Percentiles rank a stretch among this genome's conserved stretches.
Conservation (phyloP, 495 filamentous ascomycete genomes). For the Schizothecium vesticola region DNA sequence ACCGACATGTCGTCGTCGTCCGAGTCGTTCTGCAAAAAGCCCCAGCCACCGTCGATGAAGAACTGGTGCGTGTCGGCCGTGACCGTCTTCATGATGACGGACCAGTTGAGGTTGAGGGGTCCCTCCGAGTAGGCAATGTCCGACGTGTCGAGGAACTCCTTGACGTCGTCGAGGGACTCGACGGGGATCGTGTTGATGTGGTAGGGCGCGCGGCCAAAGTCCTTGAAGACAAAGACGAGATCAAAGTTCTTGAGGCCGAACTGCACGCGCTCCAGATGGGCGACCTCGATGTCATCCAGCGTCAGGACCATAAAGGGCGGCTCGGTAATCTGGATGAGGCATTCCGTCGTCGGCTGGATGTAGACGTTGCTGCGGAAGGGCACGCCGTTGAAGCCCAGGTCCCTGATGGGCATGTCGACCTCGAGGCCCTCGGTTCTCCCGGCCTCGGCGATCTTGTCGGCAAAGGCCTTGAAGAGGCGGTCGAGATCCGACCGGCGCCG, state of each 20-base stretch:
- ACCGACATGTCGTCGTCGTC: conserved; percentile 77
- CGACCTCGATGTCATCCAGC: conserved; percentile 91
- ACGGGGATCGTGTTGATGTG: conserved; percentile 99
- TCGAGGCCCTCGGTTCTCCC: conserved; percentile 76
- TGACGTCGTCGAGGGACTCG: conserved; percentile 87
- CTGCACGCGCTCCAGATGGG: conserved; percentile 94
- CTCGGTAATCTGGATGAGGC: conserved; percentile 95
- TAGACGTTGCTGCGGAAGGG: conserved; percentile 91
- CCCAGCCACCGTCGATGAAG: conserved; percentile 94
- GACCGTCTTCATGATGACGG: conserved; percentile 99
- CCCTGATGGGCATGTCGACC: conserved; percentile 93
- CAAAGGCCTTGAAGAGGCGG: conserved; percentile 90
- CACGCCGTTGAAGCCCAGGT: conserved; percentile 94
- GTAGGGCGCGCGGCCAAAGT: conserved; percentile 77
- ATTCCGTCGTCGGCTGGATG: conserved; percentile 94
- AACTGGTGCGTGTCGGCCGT: conserved; percentile 88
- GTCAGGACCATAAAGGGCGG: conserved; percentile 94
- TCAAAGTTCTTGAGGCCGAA: conserved; percentile 99
- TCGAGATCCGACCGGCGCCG: conserved; percentile 85
- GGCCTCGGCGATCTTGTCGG: conserved; percentile 94
- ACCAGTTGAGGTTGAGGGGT: conserved; percentile 96
- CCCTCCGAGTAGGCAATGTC: conserved; percentile 94
- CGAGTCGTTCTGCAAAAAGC: conserved; percentile 79
- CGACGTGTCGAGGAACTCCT: conserved; percentile 94
- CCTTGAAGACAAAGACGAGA: conserved; percentile 94